phyloP scores from a whole-genome alignment of 202 grass and related monocot genomes.

The Bolboschoenoplectus hybrid region DNA sequence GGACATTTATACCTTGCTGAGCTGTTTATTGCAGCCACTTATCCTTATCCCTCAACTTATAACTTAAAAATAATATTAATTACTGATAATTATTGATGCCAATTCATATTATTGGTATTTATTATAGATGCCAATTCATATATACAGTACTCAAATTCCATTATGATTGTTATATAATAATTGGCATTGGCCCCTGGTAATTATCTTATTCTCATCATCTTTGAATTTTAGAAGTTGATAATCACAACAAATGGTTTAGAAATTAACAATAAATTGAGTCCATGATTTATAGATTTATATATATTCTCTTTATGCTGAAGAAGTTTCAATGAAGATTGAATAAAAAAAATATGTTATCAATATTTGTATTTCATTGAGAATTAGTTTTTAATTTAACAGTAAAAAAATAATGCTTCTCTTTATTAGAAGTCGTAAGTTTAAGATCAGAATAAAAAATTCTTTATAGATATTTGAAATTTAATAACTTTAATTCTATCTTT shows the following conservation, averaged over 20 bases:
- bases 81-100: constrained; percentile 21
- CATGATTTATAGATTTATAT: not conserved
- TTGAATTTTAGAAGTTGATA: not conserved
- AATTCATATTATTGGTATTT: not conserved
- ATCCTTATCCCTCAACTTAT: not conserved
- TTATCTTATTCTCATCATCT: not conserved
- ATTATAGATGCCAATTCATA: constrained; percentile 19
- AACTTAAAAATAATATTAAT: not conserved
- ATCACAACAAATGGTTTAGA: constrained; percentile 3
- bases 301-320: not conserved
- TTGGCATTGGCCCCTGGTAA: not conserved
- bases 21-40: constrained; percentile 3
- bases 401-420: too few species aligned
- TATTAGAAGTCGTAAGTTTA: too few species aligned
- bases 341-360: too few species aligned
- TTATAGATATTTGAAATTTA: too few species aligned
- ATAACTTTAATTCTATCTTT: not conserved
- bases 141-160: not conserved
- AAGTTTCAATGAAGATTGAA: not conserved
- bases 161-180: constrained; percentile 14
- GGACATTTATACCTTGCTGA: not conserved
- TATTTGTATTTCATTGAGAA: too few species aligned
- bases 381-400: too few species aligned
- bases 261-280: not conserved
- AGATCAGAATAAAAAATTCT: too few species aligned